A percentile compares a stretch with the other conserved stretches of the same genome.
phyloP scores from a whole-genome alignment of 805 yeast genomes.

The Cyberlindnera bimundalis region DNA sequence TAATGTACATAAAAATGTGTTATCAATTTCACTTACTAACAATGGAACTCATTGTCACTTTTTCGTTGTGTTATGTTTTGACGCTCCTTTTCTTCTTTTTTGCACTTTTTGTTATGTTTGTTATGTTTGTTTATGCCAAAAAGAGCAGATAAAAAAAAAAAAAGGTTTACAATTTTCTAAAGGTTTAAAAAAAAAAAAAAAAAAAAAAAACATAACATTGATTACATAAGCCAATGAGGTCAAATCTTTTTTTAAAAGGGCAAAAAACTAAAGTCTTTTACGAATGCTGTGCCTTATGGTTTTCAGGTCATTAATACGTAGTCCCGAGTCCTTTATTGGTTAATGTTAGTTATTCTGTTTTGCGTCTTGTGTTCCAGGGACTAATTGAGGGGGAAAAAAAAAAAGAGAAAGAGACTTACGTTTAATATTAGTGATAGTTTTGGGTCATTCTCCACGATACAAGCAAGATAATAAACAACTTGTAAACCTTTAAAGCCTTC shows the following conservation, averaged over 20 bases:
- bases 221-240: constrained; percentile 4
- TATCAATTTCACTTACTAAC: constrained; percentile 32
- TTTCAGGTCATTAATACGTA: constrained; percentile 12
- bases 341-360: too few relatives aligned
- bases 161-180: too few relatives aligned
- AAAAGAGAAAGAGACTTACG: constrained; percentile 22
- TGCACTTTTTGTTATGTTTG: not conserved
- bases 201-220: too few relatives aligned
- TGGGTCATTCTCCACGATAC: constrained; percentile 43
- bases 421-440: constrained; percentile 32
- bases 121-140: too few relatives aligned
- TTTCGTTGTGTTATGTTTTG: not conserved
- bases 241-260: too few relatives aligned
- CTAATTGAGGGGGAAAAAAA: too few relatives aligned
- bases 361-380: too few relatives aligned
- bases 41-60: constrained; percentile 42
- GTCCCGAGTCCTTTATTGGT: constrained; percentile 13
- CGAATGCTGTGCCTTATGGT: constrained; percentile 13
- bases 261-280: constrained; percentile 1
- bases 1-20: not conserved
- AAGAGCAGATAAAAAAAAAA: too few relatives aligned
- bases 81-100: not conserved
- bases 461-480: constrained; percentile 61
- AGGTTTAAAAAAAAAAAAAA: too few relatives aligned
- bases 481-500: constrained; percentile 72